Percentiles rank a stretch among this genome's conserved stretches.
phyloP scores from a whole-genome alignment of 2,329 filamentous ascomycete species.

The Botrytis byssoidea region DNA sequence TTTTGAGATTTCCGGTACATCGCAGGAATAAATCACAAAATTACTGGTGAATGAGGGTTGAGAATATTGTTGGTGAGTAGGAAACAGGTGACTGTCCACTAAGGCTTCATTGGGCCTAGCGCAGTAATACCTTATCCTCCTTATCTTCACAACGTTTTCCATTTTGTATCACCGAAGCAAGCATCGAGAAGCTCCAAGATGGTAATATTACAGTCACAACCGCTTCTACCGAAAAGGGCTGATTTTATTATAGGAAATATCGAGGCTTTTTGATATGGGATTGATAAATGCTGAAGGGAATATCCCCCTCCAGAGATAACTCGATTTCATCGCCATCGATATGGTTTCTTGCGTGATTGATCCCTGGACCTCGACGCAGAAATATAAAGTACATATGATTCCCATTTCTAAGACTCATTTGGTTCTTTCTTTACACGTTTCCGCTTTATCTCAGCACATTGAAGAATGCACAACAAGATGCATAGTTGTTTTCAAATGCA shows the following conservation, averaged over 20 bases:
- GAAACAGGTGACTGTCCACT: not conserved
- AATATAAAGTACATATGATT: not conserved
- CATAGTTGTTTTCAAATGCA: not conserved
- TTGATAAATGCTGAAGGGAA: not conserved
- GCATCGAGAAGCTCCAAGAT: not conserved
- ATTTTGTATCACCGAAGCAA: not conserved
- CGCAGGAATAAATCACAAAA: not conserved
- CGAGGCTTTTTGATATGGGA: not conserved
- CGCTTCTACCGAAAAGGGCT: not conserved
- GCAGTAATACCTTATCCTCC: not conserved
- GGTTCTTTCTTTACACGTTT: not conserved
- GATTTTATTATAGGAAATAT: not conserved
- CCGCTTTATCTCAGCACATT: not conserved
- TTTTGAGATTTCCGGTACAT: not conserved
- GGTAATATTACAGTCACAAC: not conserved
- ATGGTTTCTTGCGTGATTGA: not conserved
- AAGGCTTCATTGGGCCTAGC: constrained; percentile 1
- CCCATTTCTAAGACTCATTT: not conserved
- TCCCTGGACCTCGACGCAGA: not conserved
- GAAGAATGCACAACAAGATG: not conserved
- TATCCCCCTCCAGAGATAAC: not conserved
- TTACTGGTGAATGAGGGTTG: not conserved
- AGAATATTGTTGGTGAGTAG: not conserved
- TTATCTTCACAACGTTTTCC: not conserved
- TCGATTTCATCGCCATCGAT: not conserved